These are phyloP conservation scores for Chytriomyces hyalinus DNA, from an alignment of 192 early-diverging fungal genomes.

Conservation along the genomic window DNA sequence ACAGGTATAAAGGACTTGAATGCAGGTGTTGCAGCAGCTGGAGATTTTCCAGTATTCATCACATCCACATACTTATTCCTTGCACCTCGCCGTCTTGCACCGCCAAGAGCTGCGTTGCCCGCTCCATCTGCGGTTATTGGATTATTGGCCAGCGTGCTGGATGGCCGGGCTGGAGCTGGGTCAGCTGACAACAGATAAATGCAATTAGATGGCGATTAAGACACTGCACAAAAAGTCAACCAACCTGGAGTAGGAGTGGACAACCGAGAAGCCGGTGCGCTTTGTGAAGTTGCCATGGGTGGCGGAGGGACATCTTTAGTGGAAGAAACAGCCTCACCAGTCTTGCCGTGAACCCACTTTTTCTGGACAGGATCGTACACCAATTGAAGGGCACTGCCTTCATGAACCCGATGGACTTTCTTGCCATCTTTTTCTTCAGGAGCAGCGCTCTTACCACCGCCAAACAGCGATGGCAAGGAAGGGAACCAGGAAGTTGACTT, in stretches of 20 bases:
- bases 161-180: slow-evolving; percentile 14
- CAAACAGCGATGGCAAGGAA: slow-evolving; percentile 46
- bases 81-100: slow-evolving; percentile 41
- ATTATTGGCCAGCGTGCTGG: slow-evolving; percentile 9
- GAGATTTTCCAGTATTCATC: slow-evolving; percentile 45
- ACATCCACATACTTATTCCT: slow-evolving; percentile 59
- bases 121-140: not conserved
- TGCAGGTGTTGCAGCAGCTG: not conserved
- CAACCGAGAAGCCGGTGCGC: slow-evolving; percentile 31
- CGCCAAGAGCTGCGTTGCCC: slow-evolving; percentile 20
- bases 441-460: slow-evolving; percentile 31
- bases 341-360: slow-evolving; percentile 86
- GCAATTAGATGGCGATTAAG: slow-evolving; percentile 6
- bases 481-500: slow-evolving; percentile 39
- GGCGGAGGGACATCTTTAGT: slow-evolving; percentile 44
- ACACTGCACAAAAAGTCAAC: not conserved
- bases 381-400: slow-evolving; percentile 83
- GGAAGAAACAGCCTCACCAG: slow-evolving; percentile 37
- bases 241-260: slow-evolving; percentile 34
- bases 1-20: slow-evolving; percentile 28
- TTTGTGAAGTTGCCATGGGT: slow-evolving; percentile 40
- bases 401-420: slow-evolving; percentile 75
- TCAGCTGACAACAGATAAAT: slow-evolving; percentile 7
- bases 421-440: slow-evolving; percentile 33
- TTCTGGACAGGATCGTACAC: slow-evolving; percentile 82